Base-by-base conservation (phyloP, 2,329 filamentous ascomycete species). In the Ophiostoma tasmaniense region DNA sequence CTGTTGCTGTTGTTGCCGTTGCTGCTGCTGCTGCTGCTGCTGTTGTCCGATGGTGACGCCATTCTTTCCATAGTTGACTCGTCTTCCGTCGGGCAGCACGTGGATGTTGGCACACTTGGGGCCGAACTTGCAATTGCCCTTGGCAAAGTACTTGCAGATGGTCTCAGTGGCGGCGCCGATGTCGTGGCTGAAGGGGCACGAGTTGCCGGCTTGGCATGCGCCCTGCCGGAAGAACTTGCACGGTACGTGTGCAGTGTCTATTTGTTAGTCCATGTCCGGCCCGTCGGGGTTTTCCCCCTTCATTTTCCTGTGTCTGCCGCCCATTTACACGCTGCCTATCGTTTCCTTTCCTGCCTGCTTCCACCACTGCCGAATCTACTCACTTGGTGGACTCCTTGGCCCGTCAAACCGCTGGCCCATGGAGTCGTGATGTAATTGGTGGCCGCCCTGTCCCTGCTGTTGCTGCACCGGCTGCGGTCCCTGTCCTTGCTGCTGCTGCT, bases 181-280 rank as follows among this genome's bases (percentile, higher is more conserved):
- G 73, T 96, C 94, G 81, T 99, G 95, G 75, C 93, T 92, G 80
- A 98, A 99, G 55, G 95, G 95, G 81, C 95, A 99, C 73, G 93
- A 92, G 78, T 91, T 91, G 74, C 95, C 95, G 70, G 95, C 95
- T 84, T 98, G 94, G 79, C 95, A 99, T 75, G 92, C 89, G 78
- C 94, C 93, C 82, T 97, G 92, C 68, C 93, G 89, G 80, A 95
- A 99, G 90, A 99, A 99, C 84, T 98, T 98, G 90, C 95, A 99
- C 52, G 95, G 95, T 62, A 99, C 95, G 82, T 98, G 95, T 71
- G 93, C 90, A 22, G 95, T 97, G 79, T 97, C 94, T 97, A 73
- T 68, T 30, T 11, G 33, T 52, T 70, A 37, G 64, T 25, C 10
- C 33, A 8, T 22, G 37, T 17, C 39, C n/a, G 35, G 22, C 6